Base-by-base conservation (phyloP, 2,329 filamentous ascomycete species). In the Colletotrichum spinosum region DNA sequence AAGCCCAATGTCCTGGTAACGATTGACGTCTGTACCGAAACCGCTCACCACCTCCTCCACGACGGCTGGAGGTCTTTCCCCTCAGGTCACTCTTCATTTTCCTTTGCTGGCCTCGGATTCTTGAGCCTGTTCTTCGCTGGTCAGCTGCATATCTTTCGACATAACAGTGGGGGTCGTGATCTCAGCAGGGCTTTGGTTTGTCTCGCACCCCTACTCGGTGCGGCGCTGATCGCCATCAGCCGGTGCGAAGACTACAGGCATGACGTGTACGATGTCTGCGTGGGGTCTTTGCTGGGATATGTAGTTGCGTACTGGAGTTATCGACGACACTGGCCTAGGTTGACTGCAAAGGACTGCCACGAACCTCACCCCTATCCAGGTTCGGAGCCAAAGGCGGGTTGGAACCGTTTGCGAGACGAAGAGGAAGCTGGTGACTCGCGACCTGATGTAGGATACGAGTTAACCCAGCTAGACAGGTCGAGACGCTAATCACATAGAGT, bases 1-100 rank as follows among this genome's bases (percentile, higher is more conserved):
- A 80, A 83, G 45, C 74, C 73, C 6, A 73, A 85, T 69, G 76
- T 78, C 4, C 82, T 91, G 2, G 88, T 92, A 42, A 88, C 85
- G 13, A 86, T 90, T 54, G 83, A 87, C 38, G 86, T 94, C 3
- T 97, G 93, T 80, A 94, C 91, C 10, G 85, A 94, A 71, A 85
- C 87, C 2, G 77, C 89, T 71, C 86, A 87, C 66, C 90, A 92
- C 74, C 82, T 82, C 2, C 83, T 97, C 4, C 90, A 96, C 68
- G 93, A 97, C 71, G 93, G 92, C 13, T 95, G 92, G 90, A 88
- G 93, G 46, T 92, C 89, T 25, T 97, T 96, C 71, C 93, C 93
- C 1, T 92, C 88, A 2, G 93, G 93, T 1, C 93, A 97, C 76
- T 90, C 87, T 11, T 92, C 89, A 65, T 94, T 94, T 74, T 85